These are phyloP conservation scores for Chaetomium fimeti DNA, from an alignment of 495 filamentous ascomycete genomes.

Conservation along the genomic window DNA sequence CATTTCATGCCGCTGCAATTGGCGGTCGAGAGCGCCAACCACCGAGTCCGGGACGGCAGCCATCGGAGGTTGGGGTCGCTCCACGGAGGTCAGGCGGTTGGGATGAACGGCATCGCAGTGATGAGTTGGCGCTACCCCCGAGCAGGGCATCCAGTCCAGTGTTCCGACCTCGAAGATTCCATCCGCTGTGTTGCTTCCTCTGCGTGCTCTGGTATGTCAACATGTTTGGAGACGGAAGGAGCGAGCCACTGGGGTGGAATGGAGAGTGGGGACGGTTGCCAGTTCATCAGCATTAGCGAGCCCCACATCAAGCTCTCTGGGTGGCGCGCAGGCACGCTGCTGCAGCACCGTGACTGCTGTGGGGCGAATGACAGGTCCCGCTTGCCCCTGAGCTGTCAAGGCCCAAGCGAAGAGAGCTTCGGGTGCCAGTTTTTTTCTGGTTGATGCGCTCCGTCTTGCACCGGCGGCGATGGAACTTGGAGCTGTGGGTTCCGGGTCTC, in stretches of 20 bases:
- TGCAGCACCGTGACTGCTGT: background rate
- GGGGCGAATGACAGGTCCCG: no score
- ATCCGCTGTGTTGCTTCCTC: background rate
- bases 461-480: no score
- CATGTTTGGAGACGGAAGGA: no score
- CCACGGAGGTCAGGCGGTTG: conserved; percentile 14
- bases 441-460: no score
- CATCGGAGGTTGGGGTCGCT: conserved; percentile 1
- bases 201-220: background rate
- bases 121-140: conserved; percentile 10
- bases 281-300: conserved; percentile 26
- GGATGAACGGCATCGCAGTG: background rate
- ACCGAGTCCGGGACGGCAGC: background rate
- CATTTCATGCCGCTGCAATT: conserved; percentile 1
- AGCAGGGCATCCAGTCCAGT: background rate
- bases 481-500: no score
- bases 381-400: no score
- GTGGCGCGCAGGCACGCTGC: background rate
- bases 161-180: background rate
- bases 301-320: conserved; percentile 17
- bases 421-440: no score
- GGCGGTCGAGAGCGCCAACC: conserved; percentile 14
- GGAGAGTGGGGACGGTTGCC: conserved; percentile 11
- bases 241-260: background rate
- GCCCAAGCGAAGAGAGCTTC: no score